Conservation (phyloP, 345 rosid species). For the Brassica juncea region DNA sequence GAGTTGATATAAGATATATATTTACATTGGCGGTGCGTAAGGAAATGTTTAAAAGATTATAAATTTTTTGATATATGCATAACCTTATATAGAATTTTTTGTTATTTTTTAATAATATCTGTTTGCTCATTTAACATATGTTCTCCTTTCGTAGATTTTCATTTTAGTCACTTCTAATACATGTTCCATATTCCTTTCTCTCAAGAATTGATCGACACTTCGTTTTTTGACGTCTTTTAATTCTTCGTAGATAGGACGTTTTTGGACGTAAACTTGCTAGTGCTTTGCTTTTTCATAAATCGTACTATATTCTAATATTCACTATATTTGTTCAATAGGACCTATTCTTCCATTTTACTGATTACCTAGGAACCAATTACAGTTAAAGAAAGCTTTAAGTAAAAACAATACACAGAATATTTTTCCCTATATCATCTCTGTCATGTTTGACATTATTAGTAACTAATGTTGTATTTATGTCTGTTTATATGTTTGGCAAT, state of each 20-base stretch:
- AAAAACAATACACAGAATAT: background rate
- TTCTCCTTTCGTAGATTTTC: constrained; percentile 1
- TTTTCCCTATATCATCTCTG: background rate
- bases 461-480: background rate
- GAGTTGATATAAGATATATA: background rate
- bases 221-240: background rate
- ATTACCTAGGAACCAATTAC: background rate
- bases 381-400: background rate
- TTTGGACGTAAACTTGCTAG: too few relatives aligned
- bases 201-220: background rate
- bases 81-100: background rate
- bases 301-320: too few relatives aligned
- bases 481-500: constrained; percentile 1
- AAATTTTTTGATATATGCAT: background rate
- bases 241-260: background rate
- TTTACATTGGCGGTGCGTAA: background rate
- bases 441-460: background rate
- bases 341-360: background rate
- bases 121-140: background rate
- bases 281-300: too few relatives aligned
- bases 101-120: background rate
- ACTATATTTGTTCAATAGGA: background rate
- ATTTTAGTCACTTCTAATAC: background rate
- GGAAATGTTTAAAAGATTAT: background rate
- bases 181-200: background rate